Base-by-base conservation (phyloP, 2,329 filamentous ascomycete genomes). In the Talaromyces sp. region DNA sequence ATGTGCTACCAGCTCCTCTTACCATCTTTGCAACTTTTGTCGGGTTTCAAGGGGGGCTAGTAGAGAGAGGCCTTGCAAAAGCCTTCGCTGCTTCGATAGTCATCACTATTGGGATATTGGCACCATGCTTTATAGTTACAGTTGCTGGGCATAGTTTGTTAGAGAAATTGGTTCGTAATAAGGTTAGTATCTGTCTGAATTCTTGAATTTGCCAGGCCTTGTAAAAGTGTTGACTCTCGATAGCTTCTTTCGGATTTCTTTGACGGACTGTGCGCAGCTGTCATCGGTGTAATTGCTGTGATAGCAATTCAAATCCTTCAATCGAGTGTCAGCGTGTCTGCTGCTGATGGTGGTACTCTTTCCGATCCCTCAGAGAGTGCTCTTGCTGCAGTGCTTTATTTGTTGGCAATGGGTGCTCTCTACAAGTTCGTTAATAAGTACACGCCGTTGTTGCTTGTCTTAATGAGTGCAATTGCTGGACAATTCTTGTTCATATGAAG, bases 211-310 rank as follows among this genome's bases (percentile, higher is more conserved):
- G 11, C 17, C 34, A 10, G 10, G 17, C 4, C 27, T 10, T 34
- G 7, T 4, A 15, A 22, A 17, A 17, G 17, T 73, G 59, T 27
- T 61, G 40, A 61, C 40, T 10, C 27, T 19, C 13, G 2, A 13
- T n/a, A 61, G 59, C 17, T 61, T 31, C 40, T 61, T n/a, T 49
- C 59, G 4, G 27, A 34, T 31, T 61, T 61, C 27, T 61, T 61
- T 25, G 59, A 61, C 1, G 59, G 59, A 29, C 17, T 61, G 5
- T 61, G 59, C 13, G 59, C 27, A 36, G 59, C 59, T 49, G 59
- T 61, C 19, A 61, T 61, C 13, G 59, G 59, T 7, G 40, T 61
- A 3, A 51, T 61, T n/a, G 40, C 40, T 8, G 40, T 61, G 40
- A 51, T 61, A 47, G 59, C 59, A 2, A 51, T 61, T 13, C 59